Evolutionary conservation across 73 alveolate species (phyloP).

Genomic region (Tetrahymena elliotti): DNA sequence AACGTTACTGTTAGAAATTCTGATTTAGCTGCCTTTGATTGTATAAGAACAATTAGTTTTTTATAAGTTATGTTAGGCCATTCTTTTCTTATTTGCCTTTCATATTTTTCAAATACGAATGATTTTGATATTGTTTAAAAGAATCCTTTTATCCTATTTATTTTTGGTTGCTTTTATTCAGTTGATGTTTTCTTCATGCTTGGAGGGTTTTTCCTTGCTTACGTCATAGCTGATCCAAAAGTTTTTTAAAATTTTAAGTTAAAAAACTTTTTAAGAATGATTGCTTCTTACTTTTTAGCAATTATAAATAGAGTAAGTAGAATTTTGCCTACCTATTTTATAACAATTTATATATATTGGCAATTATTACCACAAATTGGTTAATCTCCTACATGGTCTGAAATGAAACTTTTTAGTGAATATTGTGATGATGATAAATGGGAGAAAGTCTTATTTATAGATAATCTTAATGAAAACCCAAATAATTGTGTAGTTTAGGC

Average conservation of each 20-base stretch:
- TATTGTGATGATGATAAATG: neutral
- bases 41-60: constrained; percentile 4
- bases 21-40: neutral
- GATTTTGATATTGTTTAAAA: neutral
- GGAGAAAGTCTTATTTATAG: neutral
- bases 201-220: constrained; percentile 41
- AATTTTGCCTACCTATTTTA: constrained; percentile 10
- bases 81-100: neutral
- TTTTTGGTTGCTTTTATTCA: constrained; percentile 4
- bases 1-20: neutral
- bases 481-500: neutral
- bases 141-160: neutral
- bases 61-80: constrained; percentile 10
- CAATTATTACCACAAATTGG: neutral
- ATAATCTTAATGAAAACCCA: neutral
- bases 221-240: neutral
- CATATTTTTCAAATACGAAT: neutral
- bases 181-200: constrained; percentile 39
- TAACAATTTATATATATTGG: neutral
- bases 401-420: neutral
- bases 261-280: neutral
- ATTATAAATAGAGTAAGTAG: neutral
- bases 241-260: neutral
- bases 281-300: neutral
- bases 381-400: constrained; percentile 1